Conservation (phyloP, 2,329 filamentous ascomycete species). For the Ascocoryne sarcoides region DNA sequence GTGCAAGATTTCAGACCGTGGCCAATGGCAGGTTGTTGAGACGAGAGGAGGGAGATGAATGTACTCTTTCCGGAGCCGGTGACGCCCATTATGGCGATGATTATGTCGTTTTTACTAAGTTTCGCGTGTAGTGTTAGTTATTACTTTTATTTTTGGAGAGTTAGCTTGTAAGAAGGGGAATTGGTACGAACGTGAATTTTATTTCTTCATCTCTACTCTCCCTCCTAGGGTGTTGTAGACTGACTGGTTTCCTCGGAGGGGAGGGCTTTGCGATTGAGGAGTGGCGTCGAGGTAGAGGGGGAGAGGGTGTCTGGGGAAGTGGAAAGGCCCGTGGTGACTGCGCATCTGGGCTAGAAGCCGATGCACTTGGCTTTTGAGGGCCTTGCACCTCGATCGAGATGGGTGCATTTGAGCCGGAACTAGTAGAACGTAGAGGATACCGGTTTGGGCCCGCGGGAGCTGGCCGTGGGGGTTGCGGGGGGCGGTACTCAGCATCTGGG, state of each 20-base stretch:
- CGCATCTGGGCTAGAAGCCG: no score
- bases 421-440: no score
- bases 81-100: conserved; percentile 13
- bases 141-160: no score
- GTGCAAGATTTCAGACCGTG: conserved; percentile 6
- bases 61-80: conserved; percentile 7
- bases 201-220: not conserved
- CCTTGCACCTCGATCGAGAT: not conserved
- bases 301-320: not conserved
- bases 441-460: no score
- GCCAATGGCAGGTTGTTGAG: conserved; percentile 4
- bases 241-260: not conserved
- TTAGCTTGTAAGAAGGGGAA: no score
- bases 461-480: no score
- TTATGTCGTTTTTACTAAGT: not conserved
- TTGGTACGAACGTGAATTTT: not conserved
- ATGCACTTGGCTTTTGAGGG: no score
- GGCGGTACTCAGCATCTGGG: no score
- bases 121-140: not conserved
- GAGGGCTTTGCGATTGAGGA: no score
- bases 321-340: no score
- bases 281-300: not conserved
- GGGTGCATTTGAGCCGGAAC: no score
- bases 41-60: conserved; percentile 6
- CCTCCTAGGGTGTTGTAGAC: not conserved